Evolutionary conservation across 495 filamentous ascomycete genomes (phyloP).

Genomic region (Penicillium mononematosum): DNA sequence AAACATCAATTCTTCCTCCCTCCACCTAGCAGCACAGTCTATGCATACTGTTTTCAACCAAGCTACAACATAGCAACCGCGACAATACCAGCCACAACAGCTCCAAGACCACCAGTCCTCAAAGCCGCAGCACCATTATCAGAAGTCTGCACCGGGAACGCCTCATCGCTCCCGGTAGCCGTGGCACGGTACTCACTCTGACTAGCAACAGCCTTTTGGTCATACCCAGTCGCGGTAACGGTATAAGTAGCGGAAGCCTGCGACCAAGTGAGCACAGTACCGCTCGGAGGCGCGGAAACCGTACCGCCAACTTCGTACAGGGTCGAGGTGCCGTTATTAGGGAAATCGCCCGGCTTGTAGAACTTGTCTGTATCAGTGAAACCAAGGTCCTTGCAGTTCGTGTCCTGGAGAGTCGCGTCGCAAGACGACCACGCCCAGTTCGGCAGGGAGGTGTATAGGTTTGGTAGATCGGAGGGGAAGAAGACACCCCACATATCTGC

Average conservation of each 20-base stretch:
- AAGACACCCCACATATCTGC: conserved; percentile 30
- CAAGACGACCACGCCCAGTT: conserved; percentile 28
- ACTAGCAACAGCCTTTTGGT: conserved; percentile 24
- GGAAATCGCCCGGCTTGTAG: conserved; percentile 27
- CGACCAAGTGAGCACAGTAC: conserved; percentile 30
- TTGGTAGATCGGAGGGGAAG: conserved; percentile 26
- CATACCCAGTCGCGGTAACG: conserved; percentile 28
- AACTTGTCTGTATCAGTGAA: conserved; percentile 28
- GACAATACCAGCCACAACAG: conserved; percentile 14
- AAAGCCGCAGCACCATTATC: conserved; percentile 12
- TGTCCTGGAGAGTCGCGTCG: conserved; percentile 17
- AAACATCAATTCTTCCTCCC: background rate
- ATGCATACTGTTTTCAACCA: background rate
- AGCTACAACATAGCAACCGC: conserved; percentile 13
- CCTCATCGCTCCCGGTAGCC: conserved; percentile 18
- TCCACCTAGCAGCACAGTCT: background rate
- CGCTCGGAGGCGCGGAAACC: conserved; percentile 23
- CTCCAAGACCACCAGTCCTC: conserved; percentile 9
- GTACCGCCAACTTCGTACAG: conserved; percentile 26
- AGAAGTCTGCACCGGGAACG: conserved; percentile 18
- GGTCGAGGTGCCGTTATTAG: conserved; percentile 24
- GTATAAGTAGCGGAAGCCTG: conserved; percentile 27
- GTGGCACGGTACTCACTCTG: conserved; percentile 24
- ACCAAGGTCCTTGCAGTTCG: conserved; percentile 19
- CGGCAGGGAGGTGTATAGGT: conserved; percentile 27